Conservation (phyloP, 768 basidiomycete species). For the Imleria badia region DNA sequence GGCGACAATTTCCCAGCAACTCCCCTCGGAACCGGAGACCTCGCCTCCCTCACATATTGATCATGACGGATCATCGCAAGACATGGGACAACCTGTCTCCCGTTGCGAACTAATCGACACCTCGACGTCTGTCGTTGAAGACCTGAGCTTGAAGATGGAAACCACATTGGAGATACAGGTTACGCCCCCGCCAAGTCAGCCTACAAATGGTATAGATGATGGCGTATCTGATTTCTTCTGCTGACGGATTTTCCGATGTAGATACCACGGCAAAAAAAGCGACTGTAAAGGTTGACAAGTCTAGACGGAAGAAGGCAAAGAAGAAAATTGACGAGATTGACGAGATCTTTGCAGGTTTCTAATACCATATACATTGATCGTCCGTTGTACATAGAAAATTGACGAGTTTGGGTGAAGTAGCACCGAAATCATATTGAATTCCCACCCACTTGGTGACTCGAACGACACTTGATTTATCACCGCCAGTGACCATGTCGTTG, state of each 20-base stretch:
- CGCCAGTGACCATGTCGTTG: conserved; percentile 43
- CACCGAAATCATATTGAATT: too few relatives aligned
- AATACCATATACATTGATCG: background rate
- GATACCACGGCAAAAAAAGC: background rate
- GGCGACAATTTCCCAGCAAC: background rate
- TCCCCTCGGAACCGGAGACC: background rate
- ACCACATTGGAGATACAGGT: background rate
- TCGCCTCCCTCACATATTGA: background rate
- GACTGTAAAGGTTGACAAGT: conserved; percentile 5
- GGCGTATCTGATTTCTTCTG: background rate
- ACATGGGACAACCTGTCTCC: conserved; percentile 16
- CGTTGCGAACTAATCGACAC: background rate
- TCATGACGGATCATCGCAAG: conserved; percentile 9
- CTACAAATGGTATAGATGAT: conserved; percentile 5
- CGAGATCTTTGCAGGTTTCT: conserved; percentile 26
- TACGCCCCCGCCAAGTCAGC: background rate
- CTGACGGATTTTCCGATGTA: conserved; percentile 5
- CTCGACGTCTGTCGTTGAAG: background rate
- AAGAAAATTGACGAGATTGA: conserved; percentile 28
- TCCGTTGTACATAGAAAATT: too few relatives aligned
- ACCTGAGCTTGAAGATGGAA: background rate
- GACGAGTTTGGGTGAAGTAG: too few relatives aligned
- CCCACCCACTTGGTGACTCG: too few relatives aligned
- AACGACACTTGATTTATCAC: background rate
- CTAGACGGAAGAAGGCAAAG: conserved; percentile 15